Base-by-base conservation (phyloP, 1,139 yeast genomes). In the Zygosaccharomyces pseudobailii region DNA sequence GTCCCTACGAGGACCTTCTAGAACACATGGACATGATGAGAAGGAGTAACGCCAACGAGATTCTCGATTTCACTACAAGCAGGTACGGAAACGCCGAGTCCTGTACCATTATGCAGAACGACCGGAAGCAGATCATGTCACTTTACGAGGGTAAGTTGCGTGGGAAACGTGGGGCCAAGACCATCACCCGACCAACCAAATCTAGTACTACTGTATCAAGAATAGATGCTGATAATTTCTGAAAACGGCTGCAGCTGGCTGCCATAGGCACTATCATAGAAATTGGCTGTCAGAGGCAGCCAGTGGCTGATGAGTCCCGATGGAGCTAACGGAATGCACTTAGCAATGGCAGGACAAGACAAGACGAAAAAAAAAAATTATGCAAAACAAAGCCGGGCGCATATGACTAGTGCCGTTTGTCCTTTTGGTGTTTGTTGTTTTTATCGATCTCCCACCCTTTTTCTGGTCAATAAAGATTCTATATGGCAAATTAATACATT, bases 41-140 rank as follows among this genome's bases (percentile, higher is more conserved):
- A 37, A 55, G 57, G 35, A 59, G 57, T 2, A 59, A 61, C 40
- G 55, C 58, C 33, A 58, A 55, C 4, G 62, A 59, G 40, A 55
- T 62, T 6, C 41, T 61, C 34, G 55, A 54, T 20, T 56, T 55
- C 38, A 61, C 66, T 6, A 60, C 65, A 6, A 55, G 58, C 43
- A 54, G 66, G 32, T 63, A 58, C 47, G 65, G 65, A 5, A 55
- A 49, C 32, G 56, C 56, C 21, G 66, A 61, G 43, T 51, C 60
- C 3, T 53, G 54, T 30, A 45, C 52, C 23, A 48, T 47, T 7
- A 45, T 61, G 25, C 48, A 51, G 27, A 45, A 48, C 30, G 55
- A 57, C 36, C 50, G 42, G 25, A 53, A 50, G n/a, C 43, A 45
- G 21, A 47, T 54, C 7, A 37, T 49, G 42, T 25, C 50, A 13